Percentiles rank a stretch among this genome's conserved stretches.
Evolutionary conservation across 306 rosid species (phyloP).

Genomic region (Glycyrrhiza uralensis): DNA sequence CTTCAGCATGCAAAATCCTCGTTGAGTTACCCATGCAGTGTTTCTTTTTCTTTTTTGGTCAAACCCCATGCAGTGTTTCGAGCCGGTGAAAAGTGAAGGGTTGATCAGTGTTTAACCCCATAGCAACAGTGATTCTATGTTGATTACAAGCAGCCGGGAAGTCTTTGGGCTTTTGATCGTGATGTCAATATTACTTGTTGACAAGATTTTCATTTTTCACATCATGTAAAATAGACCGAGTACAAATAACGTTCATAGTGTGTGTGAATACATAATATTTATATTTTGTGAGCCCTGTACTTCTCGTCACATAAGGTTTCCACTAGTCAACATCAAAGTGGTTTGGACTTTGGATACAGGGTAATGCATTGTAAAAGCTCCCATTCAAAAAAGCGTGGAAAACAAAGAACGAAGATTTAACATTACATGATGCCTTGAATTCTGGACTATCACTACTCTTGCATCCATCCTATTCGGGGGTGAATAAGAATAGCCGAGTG

Average conservation of each 20-base stretch:
- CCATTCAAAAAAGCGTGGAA: neutral
- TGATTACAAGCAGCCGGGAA: neutral
- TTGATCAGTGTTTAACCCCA: neutral
- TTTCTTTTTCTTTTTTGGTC: too few relatives aligned
- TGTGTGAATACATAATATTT: neutral
- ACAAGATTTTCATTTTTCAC: neutral
- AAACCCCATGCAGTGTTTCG: too few relatives aligned
- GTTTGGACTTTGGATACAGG: slow-evolving; percentile 8
- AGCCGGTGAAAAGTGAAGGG: neutral
- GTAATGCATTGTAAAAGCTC: slow-evolving; percentile 5
- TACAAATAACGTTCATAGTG: neutral
- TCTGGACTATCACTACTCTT: slow-evolving; percentile 18
- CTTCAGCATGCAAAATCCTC: too few relatives aligned
- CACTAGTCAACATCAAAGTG: slow-evolving; percentile 1
- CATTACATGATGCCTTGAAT: slow-evolving; percentile 16
- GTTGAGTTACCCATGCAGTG: too few relatives aligned
- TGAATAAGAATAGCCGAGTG: slow-evolving; percentile 21
- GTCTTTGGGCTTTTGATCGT: neutral
- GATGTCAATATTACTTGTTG: neutral
- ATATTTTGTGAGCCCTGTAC: neutral
- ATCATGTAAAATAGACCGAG: neutral
- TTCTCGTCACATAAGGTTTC: slow-evolving; percentile 1
- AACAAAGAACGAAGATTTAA: slow-evolving; percentile 8
- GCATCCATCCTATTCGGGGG: slow-evolving; percentile 31
- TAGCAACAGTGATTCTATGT: neutral